Evolutionary conservation across 176 grass and related monocot species (phyloP).

Genomic region (Hordeum marinum): DNA sequence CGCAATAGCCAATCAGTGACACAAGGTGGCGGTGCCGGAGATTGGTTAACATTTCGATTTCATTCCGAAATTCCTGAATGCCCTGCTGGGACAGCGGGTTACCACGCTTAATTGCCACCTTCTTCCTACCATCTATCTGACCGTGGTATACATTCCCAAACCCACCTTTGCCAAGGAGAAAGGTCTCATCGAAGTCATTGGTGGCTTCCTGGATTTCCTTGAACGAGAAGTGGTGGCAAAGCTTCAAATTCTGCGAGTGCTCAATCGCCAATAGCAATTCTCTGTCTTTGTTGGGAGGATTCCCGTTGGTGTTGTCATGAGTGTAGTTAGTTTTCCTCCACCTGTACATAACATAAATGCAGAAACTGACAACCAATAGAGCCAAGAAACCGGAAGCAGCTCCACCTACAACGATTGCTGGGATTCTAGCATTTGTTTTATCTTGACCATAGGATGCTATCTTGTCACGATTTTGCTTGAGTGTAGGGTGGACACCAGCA

Average conservation of each 20-base stretch:
- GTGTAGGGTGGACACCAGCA: background rate
- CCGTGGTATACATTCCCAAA: slow-evolving; percentile 10
- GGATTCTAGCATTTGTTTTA: background rate
- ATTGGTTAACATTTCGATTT: slow-evolving; percentile 38
- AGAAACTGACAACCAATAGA: background rate
- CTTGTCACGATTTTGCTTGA: background rate
- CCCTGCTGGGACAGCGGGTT: slow-evolving; percentile 39
- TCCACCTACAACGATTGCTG: background rate
- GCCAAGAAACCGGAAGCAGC: background rate
- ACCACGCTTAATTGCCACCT: slow-evolving; percentile 34
- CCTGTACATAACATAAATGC: background rate
- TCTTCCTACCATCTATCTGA: background rate
- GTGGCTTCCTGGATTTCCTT: background rate
- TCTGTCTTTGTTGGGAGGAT: background rate
- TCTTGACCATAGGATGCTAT: background rate
- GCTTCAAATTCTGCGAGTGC: background rate
- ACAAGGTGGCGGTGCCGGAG: slow-evolving; percentile 49
- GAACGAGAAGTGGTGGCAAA: background rate
- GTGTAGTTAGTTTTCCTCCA: background rate
- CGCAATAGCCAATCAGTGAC: slow-evolving; percentile 47
- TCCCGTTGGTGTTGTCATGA: background rate
- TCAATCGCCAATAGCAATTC: background rate
- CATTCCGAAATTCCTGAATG: slow-evolving; percentile 34
- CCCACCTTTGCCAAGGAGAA: background rate
- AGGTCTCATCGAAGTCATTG: background rate